phyloP scores from a whole-genome alignment of 495 filamentous ascomycete genomes.

The Neurospora sp. region DNA sequence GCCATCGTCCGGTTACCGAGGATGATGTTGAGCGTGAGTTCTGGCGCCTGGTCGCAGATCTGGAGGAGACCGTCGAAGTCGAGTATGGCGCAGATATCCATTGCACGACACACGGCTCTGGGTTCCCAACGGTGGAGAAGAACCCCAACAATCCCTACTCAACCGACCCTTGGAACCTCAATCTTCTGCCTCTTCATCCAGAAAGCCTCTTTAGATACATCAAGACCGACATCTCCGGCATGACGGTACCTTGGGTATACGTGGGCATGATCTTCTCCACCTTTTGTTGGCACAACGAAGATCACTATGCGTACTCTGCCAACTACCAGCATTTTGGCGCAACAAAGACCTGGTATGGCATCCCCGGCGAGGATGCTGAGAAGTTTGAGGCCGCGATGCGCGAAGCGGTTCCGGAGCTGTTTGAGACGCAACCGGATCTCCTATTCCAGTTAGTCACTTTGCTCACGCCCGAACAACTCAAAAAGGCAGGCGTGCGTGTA shows the following conservation, averaged over 20 bases:
- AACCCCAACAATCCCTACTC: slow-evolving; percentile 80
- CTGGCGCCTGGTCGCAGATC: slow-evolving; percentile 85
- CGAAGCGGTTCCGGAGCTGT: slow-evolving; percentile 89
- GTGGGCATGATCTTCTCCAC: slow-evolving; percentile 99
- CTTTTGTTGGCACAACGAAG: slow-evolving; percentile 99
- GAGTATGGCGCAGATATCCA: slow-evolving; percentile 99
- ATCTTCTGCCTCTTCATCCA: slow-evolving; percentile 78
- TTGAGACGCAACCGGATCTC: slow-evolving; percentile 93
- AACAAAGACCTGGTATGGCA: slow-evolving; percentile 99
- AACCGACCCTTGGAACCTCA: slow-evolving; percentile 91
- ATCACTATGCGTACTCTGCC: slow-evolving; percentile 94
- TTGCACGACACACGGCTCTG: slow-evolving; percentile 94
- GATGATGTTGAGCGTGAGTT: slow-evolving; percentile 97
- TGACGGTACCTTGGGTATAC: slow-evolving; percentile 99
- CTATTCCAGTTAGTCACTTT: slow-evolving; percentile 95
- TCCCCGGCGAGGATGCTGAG: slow-evolving; percentile 84
- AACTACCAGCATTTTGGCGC: slow-evolving; percentile 99
- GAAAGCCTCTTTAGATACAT: slow-evolving; percentile 95
- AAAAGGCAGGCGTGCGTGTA: slow-evolving; percentile 86
- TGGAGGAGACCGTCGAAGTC: slow-evolving; percentile 92
- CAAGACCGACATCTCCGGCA: slow-evolving; percentile 97
- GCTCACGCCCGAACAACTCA: slow-evolving; percentile 86
- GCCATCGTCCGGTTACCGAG: slow-evolving; percentile 70
- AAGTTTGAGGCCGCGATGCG: slow-evolving; percentile 94
- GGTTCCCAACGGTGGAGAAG: slow-evolving; percentile 91